Conservation (phyloP, 2,329 filamentous ascomycete species). For the Sphaerulina vaccinii region DNA sequence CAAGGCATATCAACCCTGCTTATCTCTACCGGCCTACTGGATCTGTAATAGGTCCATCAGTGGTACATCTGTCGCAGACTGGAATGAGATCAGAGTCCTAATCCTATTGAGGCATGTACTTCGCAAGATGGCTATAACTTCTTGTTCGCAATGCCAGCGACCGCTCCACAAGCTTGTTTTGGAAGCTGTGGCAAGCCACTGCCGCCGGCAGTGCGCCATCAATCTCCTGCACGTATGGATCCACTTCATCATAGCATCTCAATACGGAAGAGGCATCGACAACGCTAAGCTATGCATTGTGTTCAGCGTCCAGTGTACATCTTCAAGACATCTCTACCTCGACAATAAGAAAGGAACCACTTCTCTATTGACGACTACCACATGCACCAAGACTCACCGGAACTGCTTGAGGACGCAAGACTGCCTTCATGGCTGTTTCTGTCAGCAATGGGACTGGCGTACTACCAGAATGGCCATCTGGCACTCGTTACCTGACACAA, state of each 20-base stretch:
- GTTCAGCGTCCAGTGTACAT: not conserved
- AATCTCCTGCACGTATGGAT: not conserved
- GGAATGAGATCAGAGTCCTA: not conserved
- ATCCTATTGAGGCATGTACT: not conserved
- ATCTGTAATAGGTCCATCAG: too few species aligned
- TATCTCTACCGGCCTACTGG: too few species aligned
- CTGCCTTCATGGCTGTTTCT: constrained; percentile 3
- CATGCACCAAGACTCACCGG: not conserved
- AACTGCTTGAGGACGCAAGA: not conserved
- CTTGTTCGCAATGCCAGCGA: not conserved
- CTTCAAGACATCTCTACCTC: not conserved
- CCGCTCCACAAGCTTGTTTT: not conserved
- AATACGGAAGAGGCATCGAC: not conserved
- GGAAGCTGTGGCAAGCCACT: not conserved
- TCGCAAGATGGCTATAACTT: not conserved
- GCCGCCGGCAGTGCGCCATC: not conserved
- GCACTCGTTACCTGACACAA: constrained; percentile 22
- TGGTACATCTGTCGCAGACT: not conserved
- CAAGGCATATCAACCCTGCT: too few species aligned
- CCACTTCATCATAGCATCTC: not conserved
- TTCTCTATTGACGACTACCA: not conserved
- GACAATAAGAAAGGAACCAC: not conserved
- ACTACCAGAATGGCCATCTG: constrained; percentile 18
- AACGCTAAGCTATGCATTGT: not conserved
- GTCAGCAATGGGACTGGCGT: not conserved